Evolutionary conservation across 2,329 filamentous ascomycete species (phyloP).

Genomic region (Chaetomiaceae sp.): DNA sequence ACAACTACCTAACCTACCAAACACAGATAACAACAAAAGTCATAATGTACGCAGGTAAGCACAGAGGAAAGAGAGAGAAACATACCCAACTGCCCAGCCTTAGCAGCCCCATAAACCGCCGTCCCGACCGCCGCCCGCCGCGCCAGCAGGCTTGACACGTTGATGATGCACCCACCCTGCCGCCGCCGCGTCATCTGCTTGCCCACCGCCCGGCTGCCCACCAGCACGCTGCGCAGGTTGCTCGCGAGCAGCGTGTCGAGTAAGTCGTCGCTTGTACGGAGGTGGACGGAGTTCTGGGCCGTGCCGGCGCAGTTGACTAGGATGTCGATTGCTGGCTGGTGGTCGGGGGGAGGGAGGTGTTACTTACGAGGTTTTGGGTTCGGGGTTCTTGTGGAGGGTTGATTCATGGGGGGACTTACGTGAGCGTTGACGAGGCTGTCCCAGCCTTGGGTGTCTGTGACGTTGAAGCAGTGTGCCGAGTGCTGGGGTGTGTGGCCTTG

Average conservation of each 20-base stretch:
- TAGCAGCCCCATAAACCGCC: constrained; percentile 70
- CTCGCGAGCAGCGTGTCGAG: constrained; percentile 58
- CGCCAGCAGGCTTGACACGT: constrained; percentile 73
- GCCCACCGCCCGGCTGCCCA: constrained; percentile 51
- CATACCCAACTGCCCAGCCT: constrained; percentile 50
- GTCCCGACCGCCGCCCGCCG: constrained; percentile 64
- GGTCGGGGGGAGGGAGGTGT: too few species aligned
- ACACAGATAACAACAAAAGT: too few species aligned
- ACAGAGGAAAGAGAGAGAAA: too few species aligned
- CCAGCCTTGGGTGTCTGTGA: constrained; percentile 18
- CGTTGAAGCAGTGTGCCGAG: constrained; percentile 21
- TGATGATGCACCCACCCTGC: constrained; percentile 55
- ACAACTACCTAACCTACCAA: too few species aligned
- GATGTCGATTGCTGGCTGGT: constrained; percentile 39
- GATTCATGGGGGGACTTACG: neutral
- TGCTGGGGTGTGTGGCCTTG: too few species aligned
- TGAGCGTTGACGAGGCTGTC: neutral
- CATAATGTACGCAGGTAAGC: too few species aligned
- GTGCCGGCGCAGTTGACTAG: constrained; percentile 79
- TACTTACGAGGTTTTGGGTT: neutral
- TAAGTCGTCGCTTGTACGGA: constrained; percentile 44
- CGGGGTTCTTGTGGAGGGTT: neutral
- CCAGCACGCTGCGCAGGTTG: constrained; percentile 65
- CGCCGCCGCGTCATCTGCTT: constrained; percentile 41
- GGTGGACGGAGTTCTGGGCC: constrained; percentile 60